Percentiles rank a stretch among this genome's conserved stretches.
Conservation (phyloP, 2,329 filamentous ascomycete species). For the Penicillium brevicompactum region DNA sequence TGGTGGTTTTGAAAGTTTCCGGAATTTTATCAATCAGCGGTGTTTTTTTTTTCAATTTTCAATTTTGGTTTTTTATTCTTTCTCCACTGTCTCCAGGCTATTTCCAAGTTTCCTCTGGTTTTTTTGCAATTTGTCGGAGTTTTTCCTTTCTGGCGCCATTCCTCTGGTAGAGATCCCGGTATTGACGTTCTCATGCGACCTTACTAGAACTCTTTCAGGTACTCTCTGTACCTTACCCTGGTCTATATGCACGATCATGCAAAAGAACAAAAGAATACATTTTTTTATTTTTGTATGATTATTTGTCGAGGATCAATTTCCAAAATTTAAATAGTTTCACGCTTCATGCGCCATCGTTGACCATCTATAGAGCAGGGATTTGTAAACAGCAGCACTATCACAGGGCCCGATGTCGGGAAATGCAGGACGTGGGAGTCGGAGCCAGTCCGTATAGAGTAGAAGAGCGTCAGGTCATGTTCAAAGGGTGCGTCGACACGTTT, state of each 20-base stretch:
- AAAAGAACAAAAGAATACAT: background rate
- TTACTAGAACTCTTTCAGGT: background rate
- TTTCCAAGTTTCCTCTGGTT: too few relatives aligned
- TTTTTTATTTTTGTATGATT: background rate
- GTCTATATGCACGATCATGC: background rate
- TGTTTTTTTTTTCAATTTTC: background rate
- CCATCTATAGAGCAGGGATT: background rate
- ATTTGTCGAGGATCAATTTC: background rate
- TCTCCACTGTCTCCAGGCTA: too few relatives aligned
- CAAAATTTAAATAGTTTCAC: background rate
- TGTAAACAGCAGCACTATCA: background rate
- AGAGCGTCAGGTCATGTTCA: background rate
- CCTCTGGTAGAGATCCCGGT: background rate
- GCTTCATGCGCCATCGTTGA: background rate
- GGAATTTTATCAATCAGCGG: slow-evolving; percentile 27
- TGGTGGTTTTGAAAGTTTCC: background rate
- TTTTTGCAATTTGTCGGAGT: too few relatives aligned
- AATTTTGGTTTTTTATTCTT: too few relatives aligned
- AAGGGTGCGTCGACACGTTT: background rate
- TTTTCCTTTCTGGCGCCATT: background rate
- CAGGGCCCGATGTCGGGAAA: slow-evolving; percentile 12
- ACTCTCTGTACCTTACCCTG: background rate
- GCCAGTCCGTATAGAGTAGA: background rate
- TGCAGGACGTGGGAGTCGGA: background rate
- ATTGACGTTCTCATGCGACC: background rate